phyloP scores from a whole-genome alignment of 768 basidiomycete species.

The Naganishia vaughanmartiniae region DNA sequence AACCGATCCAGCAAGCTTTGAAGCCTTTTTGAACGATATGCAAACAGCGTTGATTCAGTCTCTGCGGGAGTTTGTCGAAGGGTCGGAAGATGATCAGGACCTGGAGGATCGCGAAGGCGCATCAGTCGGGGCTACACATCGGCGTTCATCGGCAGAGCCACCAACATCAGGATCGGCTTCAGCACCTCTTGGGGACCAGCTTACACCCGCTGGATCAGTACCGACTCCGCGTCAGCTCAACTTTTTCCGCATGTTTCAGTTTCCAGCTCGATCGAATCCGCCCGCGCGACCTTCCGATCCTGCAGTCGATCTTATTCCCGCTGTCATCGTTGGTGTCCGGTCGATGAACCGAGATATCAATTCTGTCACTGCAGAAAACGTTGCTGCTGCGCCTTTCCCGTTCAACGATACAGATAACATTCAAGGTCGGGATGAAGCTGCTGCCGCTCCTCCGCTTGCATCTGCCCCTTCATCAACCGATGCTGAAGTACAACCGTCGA shows the following conservation, averaged over 20 bases:
- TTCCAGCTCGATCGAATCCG: constrained; percentile 25
- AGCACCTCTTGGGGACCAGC: not conserved
- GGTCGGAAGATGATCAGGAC: not conserved
- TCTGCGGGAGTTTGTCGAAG: constrained; percentile 15
- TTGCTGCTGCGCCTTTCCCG: constrained; percentile 14
- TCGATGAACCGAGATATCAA: constrained; percentile 29
- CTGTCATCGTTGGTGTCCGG: constrained; percentile 31
- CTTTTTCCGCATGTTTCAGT: constrained; percentile 32
- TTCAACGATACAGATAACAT: constrained; percentile 23
- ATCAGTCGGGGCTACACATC: not conserved
- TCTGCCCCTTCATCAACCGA: not conserved
- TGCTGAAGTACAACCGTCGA: not conserved
- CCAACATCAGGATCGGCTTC: not conserved
- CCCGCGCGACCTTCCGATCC: not conserved
- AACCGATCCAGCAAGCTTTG: constrained; percentile 25
- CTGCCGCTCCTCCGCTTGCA: not conserved
- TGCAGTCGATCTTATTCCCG: constrained; percentile 24
- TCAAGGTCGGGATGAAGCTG: constrained; percentile 10
- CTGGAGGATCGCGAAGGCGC: not conserved
- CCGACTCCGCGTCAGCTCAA: constrained; percentile 19
- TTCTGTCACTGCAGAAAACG: constrained; percentile 12
- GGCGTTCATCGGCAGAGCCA: not conserved
- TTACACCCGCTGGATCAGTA: not conserved
- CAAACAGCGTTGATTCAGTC: constrained; percentile 22
- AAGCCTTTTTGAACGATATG: constrained; percentile 29